These are phyloP conservation scores for Anisogramma anomala DNA, from an alignment of 2,329 filamentous ascomycete species.

Conservation along the genomic window DNA sequence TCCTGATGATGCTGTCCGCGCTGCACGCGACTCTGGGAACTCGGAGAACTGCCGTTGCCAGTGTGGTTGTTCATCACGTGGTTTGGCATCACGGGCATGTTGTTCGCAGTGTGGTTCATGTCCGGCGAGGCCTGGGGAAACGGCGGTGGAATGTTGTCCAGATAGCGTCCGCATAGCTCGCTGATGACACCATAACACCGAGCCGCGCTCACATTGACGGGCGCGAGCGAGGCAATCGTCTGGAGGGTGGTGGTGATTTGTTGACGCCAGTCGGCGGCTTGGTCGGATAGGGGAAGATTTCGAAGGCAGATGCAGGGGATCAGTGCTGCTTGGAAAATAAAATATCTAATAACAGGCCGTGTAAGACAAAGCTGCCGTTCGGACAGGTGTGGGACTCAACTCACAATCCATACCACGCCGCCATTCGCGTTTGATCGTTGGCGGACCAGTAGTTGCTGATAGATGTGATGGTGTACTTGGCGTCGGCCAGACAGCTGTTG, in stretches of 20 bases:
- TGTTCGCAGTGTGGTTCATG: slow-evolving; percentile 7
- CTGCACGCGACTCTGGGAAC: slow-evolving; percentile 10
- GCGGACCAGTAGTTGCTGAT: slow-evolving; percentile 29
- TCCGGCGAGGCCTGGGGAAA: slow-evolving; percentile 13
- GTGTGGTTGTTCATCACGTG: slow-evolving; percentile 6
- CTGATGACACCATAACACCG: slow-evolving; percentile 31
- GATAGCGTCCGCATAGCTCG: slow-evolving; percentile 29
- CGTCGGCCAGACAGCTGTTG: slow-evolving; percentile 29
- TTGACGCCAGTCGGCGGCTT: slow-evolving; percentile 28
- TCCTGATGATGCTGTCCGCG: slow-evolving; percentile 7
- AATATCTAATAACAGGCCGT: slow-evolving; percentile 27
- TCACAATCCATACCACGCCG: slow-evolving; percentile 32
- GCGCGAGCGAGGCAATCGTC: slow-evolving; percentile 26
- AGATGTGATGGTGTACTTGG: slow-evolving; percentile 28
- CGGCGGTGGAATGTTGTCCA: slow-evolving; percentile 18
- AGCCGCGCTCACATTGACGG: slow-evolving; percentile 28
- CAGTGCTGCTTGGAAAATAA: slow-evolving; percentile 37
- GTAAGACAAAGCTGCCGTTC: not conserved
- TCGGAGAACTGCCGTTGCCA: not conserved
- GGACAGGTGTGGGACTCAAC: slow-evolving; percentile 1
- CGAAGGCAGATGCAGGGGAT: slow-evolving; percentile 37
- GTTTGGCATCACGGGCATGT: slow-evolving; percentile 2
- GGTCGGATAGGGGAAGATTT: slow-evolving; percentile 27
- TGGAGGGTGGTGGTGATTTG: slow-evolving; percentile 29
- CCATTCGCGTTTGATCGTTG: slow-evolving; percentile 27